Base-by-base conservation (phyloP, 441 rosid species). In the Gossypium aridum region DNA sequence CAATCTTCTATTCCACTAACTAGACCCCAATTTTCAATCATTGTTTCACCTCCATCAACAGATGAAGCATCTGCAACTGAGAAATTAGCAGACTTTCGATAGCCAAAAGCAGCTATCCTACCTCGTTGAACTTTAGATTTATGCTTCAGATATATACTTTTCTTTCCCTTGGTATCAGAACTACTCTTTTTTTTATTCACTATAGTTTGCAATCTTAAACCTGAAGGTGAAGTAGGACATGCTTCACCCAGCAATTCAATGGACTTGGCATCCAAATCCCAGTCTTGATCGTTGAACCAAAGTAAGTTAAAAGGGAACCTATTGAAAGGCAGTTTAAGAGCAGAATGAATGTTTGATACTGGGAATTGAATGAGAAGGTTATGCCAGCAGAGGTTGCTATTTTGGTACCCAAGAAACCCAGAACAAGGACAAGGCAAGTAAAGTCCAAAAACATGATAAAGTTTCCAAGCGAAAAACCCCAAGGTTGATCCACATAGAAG, bases 311-410 rank as follows among this genome's bases (percentile, higher is more conserved):
- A 80, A 68, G 86, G 84, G 56, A 79, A 79, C 57, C 60, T 81
- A 71, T 71, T 70, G 70, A 71, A 56, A 43, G 82, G 76, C 74
- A 79, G 72, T 63, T 75, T 71, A 43, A 83, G 80, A 80, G 80
- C 85, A 75, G 57, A 71, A 55, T 60, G 39, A 28, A 83, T 73
- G 64, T 51, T 82, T 51, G 74, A 75, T 7, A 28, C 1, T 49
- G 89, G 88, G 76, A 76, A 84, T 72, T 85, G 89, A 75, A 88
- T 70, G 9, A 90, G 81, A 74, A 87, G 70, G 23, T 72, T 85
- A 57, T 79, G 82, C 78, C 77, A 79, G 80, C 90, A 87, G 23
- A 82, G 7, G 63, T 71, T 22, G n/a, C 65, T 76, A 51, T 75
- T 77, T 26, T 66, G 76, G 73, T 73, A 84, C 65, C 83, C 87